Evolutionary conservation across 352 stramenopile species (phyloP), one percentile per base, ranked within the genome.

Genomic region (Globisporangium irregulare): DNA sequence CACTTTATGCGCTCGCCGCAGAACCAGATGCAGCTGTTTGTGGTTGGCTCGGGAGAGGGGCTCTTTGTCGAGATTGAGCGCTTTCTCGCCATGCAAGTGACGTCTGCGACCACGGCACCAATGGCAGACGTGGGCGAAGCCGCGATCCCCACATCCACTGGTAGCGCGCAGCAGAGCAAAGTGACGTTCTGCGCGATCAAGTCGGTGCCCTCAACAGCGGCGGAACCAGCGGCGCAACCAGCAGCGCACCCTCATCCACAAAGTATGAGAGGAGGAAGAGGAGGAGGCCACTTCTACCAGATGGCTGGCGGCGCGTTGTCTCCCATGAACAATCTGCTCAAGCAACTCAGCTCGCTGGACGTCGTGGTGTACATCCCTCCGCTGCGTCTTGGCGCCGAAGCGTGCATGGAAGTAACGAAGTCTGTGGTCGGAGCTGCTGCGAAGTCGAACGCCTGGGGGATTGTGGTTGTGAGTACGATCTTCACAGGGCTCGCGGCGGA

Each of bases 21-120:
- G 56, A 91, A 87, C 64, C 74, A 90, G 70, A 84, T 91, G 66
- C 86, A 94, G 73, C 70, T 94, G 14, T 94, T 94, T 63, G 81
- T 94, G n/a, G 70, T 92, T 18, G 86, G 86, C n/a, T 82, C 82
- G 1, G 81, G 81, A 27, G 86, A 93, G 46, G 80, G 75, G 3
- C 59, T 93, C 20, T 93, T 92, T 51, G 72, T 87, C 48, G 81
- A 91, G 63, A 73, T 92, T 34, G 85, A 86, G 55, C 79, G 82
- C 55, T 79, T 90, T 7, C 61, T 93, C 9, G 75, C 84, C 9
- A 73, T 73, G 61, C 86, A 91, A 66, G 78, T 90, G 59, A 90
- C 80, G 15, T 80, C 82, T 15, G 78, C 84, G 8, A 73, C 77
- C 18, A 58, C 68, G 0, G 53, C 74, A 15, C 63, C 75, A 1